Conservation (phyloP, 2,329 filamentous ascomycete species). For the Alternaria sp. region DNA sequence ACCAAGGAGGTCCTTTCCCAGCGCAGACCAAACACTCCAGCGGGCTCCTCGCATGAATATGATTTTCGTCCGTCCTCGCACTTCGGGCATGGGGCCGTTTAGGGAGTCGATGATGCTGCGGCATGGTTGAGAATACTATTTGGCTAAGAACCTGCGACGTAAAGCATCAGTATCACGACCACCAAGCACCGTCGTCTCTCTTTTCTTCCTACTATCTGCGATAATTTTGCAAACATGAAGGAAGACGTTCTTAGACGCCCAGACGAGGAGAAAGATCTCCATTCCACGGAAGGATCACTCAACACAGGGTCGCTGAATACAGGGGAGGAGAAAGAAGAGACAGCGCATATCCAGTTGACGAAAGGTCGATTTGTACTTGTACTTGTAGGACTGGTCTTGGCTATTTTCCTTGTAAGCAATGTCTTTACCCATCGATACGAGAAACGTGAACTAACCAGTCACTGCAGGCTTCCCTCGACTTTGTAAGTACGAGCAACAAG, state of each 20-base stretch:
- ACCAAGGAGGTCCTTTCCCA: background rate
- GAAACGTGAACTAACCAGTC: background rate
- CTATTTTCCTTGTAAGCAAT: slow-evolving; percentile 5
- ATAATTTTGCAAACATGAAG: background rate
- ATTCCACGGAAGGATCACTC: background rate
- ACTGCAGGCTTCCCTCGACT: slow-evolving; percentile 1
- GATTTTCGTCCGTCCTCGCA: background rate
- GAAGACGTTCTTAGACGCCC: background rate
- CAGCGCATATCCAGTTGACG: background rate
- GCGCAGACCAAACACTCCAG: background rate
- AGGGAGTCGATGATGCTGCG: background rate
- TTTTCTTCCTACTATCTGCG: background rate
- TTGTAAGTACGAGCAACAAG: background rate
- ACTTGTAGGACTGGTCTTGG: background rate
- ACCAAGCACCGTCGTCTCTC: background rate
- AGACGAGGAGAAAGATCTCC: background rate
- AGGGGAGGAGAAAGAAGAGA: background rate
- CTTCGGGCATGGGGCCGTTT: background rate
- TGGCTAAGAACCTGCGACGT: background rate
- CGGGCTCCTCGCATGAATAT: background rate
- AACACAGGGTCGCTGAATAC: background rate
- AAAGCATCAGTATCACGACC: background rate
- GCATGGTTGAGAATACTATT: background rate
- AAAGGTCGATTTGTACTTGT: background rate
- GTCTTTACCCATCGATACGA: background rate